Percentiles rank a stretch among this genome's conserved stretches.
These are phyloP conservation scores for Tulasnella calospora DNA, from an alignment of 768 basidiomycete species.

Conservation along the genomic window DNA sequence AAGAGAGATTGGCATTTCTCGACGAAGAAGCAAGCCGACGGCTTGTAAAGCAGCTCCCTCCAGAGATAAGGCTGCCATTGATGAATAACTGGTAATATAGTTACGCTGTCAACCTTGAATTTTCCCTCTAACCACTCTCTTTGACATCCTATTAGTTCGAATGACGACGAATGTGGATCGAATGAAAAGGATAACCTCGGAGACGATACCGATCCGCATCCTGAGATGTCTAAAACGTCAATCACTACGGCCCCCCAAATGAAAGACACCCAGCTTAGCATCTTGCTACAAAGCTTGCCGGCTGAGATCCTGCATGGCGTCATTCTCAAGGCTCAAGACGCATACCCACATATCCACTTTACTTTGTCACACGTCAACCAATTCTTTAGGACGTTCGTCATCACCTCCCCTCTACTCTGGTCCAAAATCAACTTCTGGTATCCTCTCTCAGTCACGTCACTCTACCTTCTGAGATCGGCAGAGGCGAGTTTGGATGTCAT, in stretches of 20 bases:
- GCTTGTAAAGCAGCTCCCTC: background rate
- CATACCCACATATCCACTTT: background rate
- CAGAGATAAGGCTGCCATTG: background rate
- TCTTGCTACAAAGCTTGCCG: background rate
- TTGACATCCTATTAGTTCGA: background rate
- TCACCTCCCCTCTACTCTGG: background rate
- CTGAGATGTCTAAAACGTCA: too few species aligned
- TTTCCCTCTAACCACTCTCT: too few species aligned
- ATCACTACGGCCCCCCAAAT: too few species aligned
- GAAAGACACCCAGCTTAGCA: background rate
- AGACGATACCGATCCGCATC: too few species aligned
- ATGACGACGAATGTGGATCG: too few species aligned
- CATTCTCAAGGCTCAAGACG: background rate
- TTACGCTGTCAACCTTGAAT: too few species aligned
- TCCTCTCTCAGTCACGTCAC: background rate
- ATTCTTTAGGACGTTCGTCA: background rate
- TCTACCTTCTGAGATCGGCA: background rate
- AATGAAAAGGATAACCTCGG: too few species aligned
- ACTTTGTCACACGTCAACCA: background rate
- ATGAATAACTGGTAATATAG: background rate
- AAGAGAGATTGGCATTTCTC: background rate
- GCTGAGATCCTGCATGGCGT: background rate
- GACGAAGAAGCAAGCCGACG: background rate
- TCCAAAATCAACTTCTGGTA: background rate
- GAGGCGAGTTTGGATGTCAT: background rate